Evolutionary conservation across 768 basidiomycete genomes (phyloP).

Genomic region (Amanita thiersii): DNA sequence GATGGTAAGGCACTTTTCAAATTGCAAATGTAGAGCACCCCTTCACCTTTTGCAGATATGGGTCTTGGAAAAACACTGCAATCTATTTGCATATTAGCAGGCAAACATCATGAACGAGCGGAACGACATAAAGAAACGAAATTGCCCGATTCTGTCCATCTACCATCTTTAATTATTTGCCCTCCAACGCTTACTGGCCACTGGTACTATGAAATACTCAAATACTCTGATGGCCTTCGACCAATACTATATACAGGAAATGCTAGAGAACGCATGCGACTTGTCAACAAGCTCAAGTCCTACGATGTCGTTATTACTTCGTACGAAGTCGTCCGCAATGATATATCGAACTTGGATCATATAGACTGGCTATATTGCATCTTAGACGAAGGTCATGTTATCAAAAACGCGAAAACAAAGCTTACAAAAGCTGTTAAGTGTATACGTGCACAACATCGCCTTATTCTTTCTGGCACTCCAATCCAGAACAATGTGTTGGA

Average conservation of each 20-base stretch:
- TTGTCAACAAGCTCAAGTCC: conserved; percentile 54
- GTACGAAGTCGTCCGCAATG: conserved; percentile 96
- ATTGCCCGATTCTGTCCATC: conserved; percentile 70
- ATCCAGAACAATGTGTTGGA: conserved; percentile 99
- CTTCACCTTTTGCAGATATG: conserved; percentile 92
- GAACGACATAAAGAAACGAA: conserved; percentile 56
- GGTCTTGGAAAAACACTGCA: conserved; percentile 97
- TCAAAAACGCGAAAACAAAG: conserved; percentile 98
- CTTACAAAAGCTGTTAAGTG: conserved; percentile 93
- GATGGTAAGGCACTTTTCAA: conserved; percentile 55
- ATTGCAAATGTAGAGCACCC: neutral
- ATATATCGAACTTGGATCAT: conserved; percentile 66
- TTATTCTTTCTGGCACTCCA: conserved; percentile 94
- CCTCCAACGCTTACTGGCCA: conserved; percentile 97
- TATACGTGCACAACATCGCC: conserved; percentile 83
- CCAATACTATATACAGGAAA: conserved; percentile 89
- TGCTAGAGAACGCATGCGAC: conserved; percentile 66
- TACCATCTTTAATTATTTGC: conserved; percentile 93
- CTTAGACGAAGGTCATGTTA: conserved; percentile 96
- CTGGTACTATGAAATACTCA: conserved; percentile 97
- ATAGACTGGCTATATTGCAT: conserved; percentile 93
- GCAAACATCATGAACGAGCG: conserved; percentile 86
- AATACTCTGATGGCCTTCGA: conserved; percentile 78
- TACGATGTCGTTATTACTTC: conserved; percentile 95
- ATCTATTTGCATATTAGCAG: conserved; percentile 92